Evolutionary conservation across 257 asterid genomes (phyloP), one percentile per base, ranked within the genome.

Genomic region (Nicotiana benthamiana): DNA sequence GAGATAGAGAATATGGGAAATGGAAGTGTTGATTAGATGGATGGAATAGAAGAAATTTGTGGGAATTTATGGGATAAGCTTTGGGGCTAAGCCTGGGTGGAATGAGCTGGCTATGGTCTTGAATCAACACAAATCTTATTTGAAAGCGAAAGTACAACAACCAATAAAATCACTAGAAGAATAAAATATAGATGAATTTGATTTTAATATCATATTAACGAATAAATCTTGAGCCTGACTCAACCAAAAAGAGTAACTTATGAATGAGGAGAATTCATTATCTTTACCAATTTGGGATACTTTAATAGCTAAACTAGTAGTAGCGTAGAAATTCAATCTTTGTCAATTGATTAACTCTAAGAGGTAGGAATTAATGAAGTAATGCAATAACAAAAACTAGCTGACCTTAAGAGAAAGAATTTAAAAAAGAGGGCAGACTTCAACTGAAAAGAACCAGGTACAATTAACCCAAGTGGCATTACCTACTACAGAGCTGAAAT

Each of bases 101-200:
- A 86, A 86, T 90, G 92, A 90, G 94, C 93, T 92, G 94, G 87
- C 85, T 48, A 17, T 61, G 75, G 57, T 40, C 82, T 75, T 82
- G 82, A 85, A 85, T 83, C 67, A 72, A 75, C 86, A 84, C 86
- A 84, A 79, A 80, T 77, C 61, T 43, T 77, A 32, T 34, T 61
- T 72, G 57, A 57, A 22, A 43, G 68, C 16, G 36, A 74, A 82
- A 67, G 80, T 60, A 78, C 66, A 32, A 77, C 80, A 28, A 77
- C 51, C 86, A 87, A 87, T 79, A 68, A 86, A 74, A 15, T 48
- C 24, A 74, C 26, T 74, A 13, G 16, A 24, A 26, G 79, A 74
- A 74, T 74, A 74, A 74, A 74, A 74, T 72, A 5, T 34, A 5
- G 40, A 34, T 34, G 40, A 1, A 34, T 34, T 34, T 34, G 40